Conservation (phyloP, 1,284 basidiomycete genomes). For the Pterulicium gracile region DNA sequence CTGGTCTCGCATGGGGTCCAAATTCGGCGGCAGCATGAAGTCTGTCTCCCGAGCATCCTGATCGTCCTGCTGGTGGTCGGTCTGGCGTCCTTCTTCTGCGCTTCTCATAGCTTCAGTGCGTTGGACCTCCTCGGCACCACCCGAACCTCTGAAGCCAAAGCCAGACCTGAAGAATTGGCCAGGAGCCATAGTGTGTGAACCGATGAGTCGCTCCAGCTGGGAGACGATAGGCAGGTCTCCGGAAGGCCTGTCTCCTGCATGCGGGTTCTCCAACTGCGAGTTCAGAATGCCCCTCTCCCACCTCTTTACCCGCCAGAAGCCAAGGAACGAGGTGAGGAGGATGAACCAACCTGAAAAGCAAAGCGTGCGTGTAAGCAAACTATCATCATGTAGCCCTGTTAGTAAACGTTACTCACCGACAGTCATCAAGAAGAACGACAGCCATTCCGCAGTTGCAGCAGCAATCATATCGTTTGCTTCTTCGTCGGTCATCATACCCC, state of each 20-base stretch:
- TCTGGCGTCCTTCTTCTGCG: conserved; percentile 15
- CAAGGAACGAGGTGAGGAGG: conserved; percentile 77
- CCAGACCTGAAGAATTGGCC: conserved; percentile 42
- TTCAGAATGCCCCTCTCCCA: conserved; percentile 70
- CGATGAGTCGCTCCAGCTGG: conserved; percentile 35
- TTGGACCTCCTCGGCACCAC: conserved; percentile 1
- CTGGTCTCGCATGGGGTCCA: conserved; percentile 33
- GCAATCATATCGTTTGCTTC: conserved; percentile 28
- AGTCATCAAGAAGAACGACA: conserved; percentile 91
- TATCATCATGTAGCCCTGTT: too few relatives aligned
- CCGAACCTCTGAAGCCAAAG: conserved; percentile 25
- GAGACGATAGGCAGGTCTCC: conserved; percentile 18
- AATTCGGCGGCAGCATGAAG: conserved; percentile 32
- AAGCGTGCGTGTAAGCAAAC: conserved; percentile 1
- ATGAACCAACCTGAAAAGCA: conserved; percentile 72
- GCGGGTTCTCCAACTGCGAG: conserved; percentile 28
- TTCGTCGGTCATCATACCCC: conserved; percentile 23
- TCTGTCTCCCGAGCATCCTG: conserved; percentile 19
- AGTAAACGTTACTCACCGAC: conserved; percentile 50
- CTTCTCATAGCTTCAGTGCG: conserved; percentile 10
- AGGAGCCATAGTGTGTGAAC: conserved; percentile 31
- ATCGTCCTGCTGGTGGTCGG: conserved; percentile 13
- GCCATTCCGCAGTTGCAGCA: conserved; percentile 71
- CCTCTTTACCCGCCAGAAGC: conserved; percentile 88
- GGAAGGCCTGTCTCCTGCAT: conserved; percentile 15